Evolutionary conservation across 345 rosid species (phyloP), one percentile per base, ranked within the genome.

Genomic region (Reutealis trisperma): DNA sequence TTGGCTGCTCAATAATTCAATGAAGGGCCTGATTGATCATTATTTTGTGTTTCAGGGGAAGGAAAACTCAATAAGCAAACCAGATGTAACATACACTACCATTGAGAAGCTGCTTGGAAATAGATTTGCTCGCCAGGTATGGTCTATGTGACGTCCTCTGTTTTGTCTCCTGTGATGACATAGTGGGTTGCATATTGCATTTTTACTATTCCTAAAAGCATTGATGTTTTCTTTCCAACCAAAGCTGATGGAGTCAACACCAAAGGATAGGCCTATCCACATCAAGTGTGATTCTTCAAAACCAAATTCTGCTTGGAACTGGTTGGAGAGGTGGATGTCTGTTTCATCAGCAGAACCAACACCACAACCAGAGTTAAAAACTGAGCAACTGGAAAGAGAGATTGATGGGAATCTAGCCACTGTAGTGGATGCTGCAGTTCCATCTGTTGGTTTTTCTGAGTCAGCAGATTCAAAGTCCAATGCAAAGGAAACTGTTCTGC

Each of bases 321-420:
- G 98, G 98, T 83, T 96, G 87, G 98, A 93, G 90, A 87, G 99
- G 72, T 94, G 99, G 98, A 91, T 90, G 97, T 77, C 92, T 64
- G 90, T 84, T 69, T 83, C 89, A 14, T 83, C 88, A 10, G 71
- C 86, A 24, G 91, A 87, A 75, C 85, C 82, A 18, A 79, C 87
- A 25, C 76, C 77, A 21, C 73, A 81, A 63, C 67, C 78, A 34
- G 87, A 77, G 78, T 42, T 75, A 55, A 52, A 32, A 44, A 47
- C 71, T 4, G 88, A 89, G 78, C 84, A 83, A 41, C 81, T 66
- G 59, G 88, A 79, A 59, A 67, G 60, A 62, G 88, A 84, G 82
- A 85, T 78, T 25, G 70, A 73, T 18, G 84, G 77, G 71, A 52
- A 73, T 55, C 18, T 72, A 60, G 75, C 73, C 24, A 76, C 84